phyloP scores from a whole-genome alignment of 2,329 filamentous ascomycete species.

The Colletotrichum trifolii region DNA sequence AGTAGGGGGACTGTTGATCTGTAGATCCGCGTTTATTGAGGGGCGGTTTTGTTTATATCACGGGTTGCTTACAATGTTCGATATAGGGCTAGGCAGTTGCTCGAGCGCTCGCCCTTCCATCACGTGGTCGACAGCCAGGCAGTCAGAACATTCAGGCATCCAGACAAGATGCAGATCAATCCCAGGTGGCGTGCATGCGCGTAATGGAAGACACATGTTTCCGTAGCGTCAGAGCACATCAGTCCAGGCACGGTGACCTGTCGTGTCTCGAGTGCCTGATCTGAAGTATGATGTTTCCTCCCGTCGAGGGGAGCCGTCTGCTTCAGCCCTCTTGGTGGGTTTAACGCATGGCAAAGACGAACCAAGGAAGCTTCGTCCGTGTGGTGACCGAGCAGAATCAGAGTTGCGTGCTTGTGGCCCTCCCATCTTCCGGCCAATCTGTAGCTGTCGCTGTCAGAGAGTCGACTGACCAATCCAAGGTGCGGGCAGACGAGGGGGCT shows the following conservation, averaged over 20 bases:
- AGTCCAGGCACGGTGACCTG: slow-evolving; percentile 20
- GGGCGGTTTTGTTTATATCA: slow-evolving; percentile 23
- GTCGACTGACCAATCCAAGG: slow-evolving; percentile 23
- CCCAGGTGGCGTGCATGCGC: too few species aligned
- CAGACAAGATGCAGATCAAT: too few species aligned
- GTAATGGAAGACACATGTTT: too few species aligned
- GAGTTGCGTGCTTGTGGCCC: slow-evolving; percentile 10
- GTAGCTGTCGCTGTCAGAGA: slow-evolving; percentile 10
- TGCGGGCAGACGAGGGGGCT: slow-evolving; percentile 20
- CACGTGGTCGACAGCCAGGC: too few species aligned
- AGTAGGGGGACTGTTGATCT: slow-evolving; percentile 12
- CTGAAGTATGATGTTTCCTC: slow-evolving; percentile 13
- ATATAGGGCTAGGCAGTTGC: slow-evolving; percentile 9
- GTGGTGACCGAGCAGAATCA: neutral
- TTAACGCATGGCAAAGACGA: slow-evolving; percentile 24
- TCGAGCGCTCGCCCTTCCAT: neutral
- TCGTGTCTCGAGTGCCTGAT: slow-evolving; percentile 26
- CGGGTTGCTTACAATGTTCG: neutral
- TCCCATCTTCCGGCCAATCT: slow-evolving; percentile 16
- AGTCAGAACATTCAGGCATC: too few species aligned
- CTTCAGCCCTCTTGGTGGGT: slow-evolving; percentile 1
- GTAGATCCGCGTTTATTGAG: slow-evolving; percentile 2
- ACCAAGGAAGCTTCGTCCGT: slow-evolving; percentile 7
- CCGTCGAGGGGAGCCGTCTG: slow-evolving; percentile 7
- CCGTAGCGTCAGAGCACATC: neutral